Percentiles rank a stretch among this genome's conserved stretches.
These are phyloP conservation scores for Gossypium laxum DNA, from an alignment of 441 rosid genomes.

Conservation along the genomic window DNA sequence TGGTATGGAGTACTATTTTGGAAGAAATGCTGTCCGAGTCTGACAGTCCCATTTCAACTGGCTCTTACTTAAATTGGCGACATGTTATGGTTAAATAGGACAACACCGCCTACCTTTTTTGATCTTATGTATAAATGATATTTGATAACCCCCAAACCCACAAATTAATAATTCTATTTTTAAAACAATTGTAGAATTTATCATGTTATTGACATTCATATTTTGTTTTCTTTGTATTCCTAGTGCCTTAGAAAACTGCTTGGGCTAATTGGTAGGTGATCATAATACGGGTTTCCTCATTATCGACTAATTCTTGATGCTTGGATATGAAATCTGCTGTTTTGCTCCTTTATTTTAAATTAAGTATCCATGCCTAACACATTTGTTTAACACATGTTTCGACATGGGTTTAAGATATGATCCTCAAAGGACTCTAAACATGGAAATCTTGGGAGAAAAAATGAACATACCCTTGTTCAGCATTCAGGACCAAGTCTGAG, in stretches of 20 bases:
- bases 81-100: neutral
- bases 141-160: neutral
- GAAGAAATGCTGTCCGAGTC: neutral
- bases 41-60: neutral
- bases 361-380: too few relatives aligned
- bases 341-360: too few relatives aligned
- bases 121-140: neutral
- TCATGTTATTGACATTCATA: neutral
- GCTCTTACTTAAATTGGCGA: neutral
- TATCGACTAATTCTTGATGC: neutral
- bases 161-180: neutral
- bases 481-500: too few relatives aligned
- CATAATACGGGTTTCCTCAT: neutral
- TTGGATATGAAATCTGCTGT: too few relatives aligned
- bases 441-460: too few relatives aligned
- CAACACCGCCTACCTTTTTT: neutral
- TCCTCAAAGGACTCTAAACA: too few relatives aligned
- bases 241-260: neutral
- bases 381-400: too few relatives aligned
- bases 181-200: neutral
- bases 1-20: neutral
- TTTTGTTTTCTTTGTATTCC: neutral
- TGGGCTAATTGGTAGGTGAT: neutral
- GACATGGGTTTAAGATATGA: too few relatives aligned
- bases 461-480: too few relatives aligned